Conservation (phyloP, 164 flowering plant species). For the Piper longum region DNA sequence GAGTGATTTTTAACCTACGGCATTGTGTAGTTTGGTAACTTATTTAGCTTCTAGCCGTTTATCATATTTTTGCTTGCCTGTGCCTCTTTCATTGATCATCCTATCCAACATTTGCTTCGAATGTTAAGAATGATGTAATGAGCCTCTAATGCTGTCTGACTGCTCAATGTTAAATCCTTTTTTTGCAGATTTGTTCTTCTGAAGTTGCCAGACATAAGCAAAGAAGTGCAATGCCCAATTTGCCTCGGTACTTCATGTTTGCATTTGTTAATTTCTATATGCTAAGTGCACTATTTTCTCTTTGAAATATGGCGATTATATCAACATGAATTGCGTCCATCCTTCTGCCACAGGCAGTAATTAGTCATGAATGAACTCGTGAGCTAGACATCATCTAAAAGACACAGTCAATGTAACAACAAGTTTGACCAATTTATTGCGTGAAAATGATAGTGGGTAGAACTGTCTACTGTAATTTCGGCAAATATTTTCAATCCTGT, state of each 20-base stretch:
- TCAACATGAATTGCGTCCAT: neutral
- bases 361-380: neutral
- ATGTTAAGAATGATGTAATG: neutral
- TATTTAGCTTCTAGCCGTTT: no score
- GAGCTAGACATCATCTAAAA: neutral
- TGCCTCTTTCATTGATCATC: no score
- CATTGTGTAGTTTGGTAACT: no score
- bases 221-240: constrained; percentile 60
- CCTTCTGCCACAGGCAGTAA: neutral
- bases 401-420: neutral
- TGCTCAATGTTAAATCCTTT: no score
- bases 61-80: no score
- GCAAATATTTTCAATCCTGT: no score
- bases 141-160: neutral
- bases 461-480: no score
- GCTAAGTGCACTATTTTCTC: neutral
- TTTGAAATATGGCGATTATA: neutral
- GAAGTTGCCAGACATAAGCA: constrained; percentile 64
- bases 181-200: constrained; percentile 47
- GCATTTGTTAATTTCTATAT: no score
- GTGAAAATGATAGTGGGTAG: neutral
- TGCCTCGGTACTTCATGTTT: constrained; percentile 32
- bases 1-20: no score
- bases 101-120: no score
- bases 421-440: no score